Conservation (phyloP, 2,329 filamentous ascomycete genomes). For the Colletotrichum noveboracense region DNA sequence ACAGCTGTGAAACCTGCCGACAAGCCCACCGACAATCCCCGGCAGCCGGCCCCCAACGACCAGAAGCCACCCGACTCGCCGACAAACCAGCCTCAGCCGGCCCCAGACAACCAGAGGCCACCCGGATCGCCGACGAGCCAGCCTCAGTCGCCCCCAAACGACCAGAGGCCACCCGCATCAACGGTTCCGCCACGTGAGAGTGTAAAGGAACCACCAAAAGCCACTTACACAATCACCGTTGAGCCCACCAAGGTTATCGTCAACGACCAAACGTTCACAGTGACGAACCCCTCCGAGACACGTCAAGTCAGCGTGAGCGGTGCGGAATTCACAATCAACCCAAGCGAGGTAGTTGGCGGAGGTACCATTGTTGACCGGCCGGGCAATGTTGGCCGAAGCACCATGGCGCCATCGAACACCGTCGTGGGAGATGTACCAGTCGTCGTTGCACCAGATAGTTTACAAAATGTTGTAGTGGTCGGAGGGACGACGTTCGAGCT, state of each 20-base stretch:
- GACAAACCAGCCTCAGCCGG: neutral
- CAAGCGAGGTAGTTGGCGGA: constrained; percentile 48
- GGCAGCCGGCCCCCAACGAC: neutral
- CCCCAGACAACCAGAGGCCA: neutral
- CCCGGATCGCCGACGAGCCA: neutral
- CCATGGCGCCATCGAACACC: constrained; percentile 35
- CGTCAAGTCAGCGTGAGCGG: constrained; percentile 46
- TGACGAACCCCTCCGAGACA: constrained; percentile 40
- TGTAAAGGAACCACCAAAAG: neutral
- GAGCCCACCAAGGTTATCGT: constrained; percentile 52
- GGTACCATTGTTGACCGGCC: constrained; percentile 51
- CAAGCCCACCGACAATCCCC: neutral
- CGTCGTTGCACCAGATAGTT: constrained; percentile 38
- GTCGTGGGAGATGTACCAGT: constrained; percentile 45
- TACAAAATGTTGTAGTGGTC: constrained; percentile 40
- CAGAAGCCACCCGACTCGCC: constrained; percentile 9
- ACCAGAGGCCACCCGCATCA: neutral
- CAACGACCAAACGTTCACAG: constrained; percentile 48
- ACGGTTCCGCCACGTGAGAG: neutral
- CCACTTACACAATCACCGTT: constrained; percentile 46
- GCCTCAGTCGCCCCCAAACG: neutral
- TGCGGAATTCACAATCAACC: constrained; percentile 53
- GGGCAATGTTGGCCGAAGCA: constrained; percentile 17
- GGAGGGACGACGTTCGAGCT: constrained; percentile 49
- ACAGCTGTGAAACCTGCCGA: neutral